Base-by-base conservation (phyloP, 2,329 filamentous ascomycete genomes). In the Claviceps sp. region DNA sequence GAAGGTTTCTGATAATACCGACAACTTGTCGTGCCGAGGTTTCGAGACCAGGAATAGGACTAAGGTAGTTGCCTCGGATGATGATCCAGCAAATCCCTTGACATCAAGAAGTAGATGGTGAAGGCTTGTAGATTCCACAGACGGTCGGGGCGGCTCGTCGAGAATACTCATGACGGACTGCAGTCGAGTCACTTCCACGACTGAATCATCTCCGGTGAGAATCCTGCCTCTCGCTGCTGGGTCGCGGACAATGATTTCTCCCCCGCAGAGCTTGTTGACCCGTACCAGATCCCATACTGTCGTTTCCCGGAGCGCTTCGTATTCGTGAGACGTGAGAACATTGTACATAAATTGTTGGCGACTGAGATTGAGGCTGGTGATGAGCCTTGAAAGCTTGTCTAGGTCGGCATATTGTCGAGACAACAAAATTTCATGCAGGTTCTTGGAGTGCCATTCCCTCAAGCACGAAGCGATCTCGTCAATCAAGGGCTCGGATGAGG, bases 391-490 rank as follows among this genome's bases (percentile, higher is more conserved):
- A 64, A 97, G 82, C 56, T 85, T 82, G 60, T 95, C 89, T 52
- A 98, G 73, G 51, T 84, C 79, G 48, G 77, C 72, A 68, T 98
- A 98, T 64, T 90, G 82, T 55, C 89, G 80, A 19, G 82, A 82
- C 8, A 98, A 78, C 1, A 98, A 77, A 24, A 97, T 75, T 64
- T 95, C 89, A 69, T 98, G 94, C 16, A 98, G 76, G 64, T 96
- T 94, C 17, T 90, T 95, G 19, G 93, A 95, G 70, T 98, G 91
- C 94, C 93, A 98, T 76, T 98, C 93, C 60, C 93, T 82, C 56
- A 98, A 71, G 65, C 93, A 98, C 3, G 90, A 96, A 14, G 93
- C 90, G 60, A 98, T 97, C 67, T 98, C 93, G 68, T 98, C 93
- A 24, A 98, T 90, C 55, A 98, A 70, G 2, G 93, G 93, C 65